Conservation (phyloP, 192 early-diverging fungal species). For the Umbelopsis vinacea region DNA sequence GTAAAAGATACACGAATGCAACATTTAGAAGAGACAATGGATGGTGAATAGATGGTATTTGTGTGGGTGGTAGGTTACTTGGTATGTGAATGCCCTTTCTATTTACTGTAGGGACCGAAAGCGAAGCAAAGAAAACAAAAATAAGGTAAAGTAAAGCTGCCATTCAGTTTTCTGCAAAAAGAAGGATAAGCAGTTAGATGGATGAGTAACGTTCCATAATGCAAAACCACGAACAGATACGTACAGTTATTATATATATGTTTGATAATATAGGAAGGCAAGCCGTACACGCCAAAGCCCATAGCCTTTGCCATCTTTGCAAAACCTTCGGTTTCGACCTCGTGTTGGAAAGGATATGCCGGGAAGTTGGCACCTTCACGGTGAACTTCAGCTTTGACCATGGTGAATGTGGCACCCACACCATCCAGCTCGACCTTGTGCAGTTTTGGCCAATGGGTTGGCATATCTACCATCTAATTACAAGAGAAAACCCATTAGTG, state of each 20-base stretch:
- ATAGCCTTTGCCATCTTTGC: constrained; percentile 65
- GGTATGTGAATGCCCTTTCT: constrained; percentile 8
- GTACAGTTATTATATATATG: constrained; percentile 43
- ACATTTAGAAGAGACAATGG: constrained; percentile 6
- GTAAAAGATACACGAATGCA: constrained; percentile 20
- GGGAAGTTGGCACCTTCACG: constrained; percentile 64
- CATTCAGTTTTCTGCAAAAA: neutral
- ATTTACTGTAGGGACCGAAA: constrained; percentile 3
- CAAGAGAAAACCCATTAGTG: neutral
- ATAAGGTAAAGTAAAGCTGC: neutral
- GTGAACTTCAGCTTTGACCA: constrained; percentile 60
- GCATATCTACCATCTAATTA: constrained; percentile 21
- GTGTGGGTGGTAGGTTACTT: neutral
- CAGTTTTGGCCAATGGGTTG: neutral
- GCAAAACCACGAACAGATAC: neutral
- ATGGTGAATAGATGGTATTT: neutral
- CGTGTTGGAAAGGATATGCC: constrained; percentile 58
- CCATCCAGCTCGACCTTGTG: constrained; percentile 53
- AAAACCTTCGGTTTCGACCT: constrained; percentile 68
- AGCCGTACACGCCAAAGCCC: constrained; percentile 61
- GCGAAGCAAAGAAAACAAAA: neutral
- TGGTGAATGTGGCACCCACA: constrained; percentile 61
- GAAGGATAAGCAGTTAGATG: too few species aligned
- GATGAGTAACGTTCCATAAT: too few species aligned
- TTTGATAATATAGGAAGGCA: constrained; percentile 61